Base-by-base conservation (phyloP, 202 grass and related monocot genomes). In the Schoenoplectus triqueter region DNA sequence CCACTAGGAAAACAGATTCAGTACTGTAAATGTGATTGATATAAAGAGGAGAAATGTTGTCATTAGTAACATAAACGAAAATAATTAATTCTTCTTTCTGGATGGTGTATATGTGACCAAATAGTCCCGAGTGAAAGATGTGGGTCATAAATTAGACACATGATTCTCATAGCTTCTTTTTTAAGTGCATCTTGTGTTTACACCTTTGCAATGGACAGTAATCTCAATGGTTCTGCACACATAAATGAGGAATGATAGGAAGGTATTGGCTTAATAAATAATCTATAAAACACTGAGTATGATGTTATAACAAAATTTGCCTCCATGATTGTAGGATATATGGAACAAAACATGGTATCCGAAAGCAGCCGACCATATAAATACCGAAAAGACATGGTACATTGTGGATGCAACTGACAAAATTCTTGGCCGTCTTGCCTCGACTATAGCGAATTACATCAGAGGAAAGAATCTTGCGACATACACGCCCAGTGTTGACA, bases 281-380 rank as follows among this genome's bases (percentile, higher is more conserved):
- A n/a, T 73, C 19, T 52, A 14, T 5, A 59, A 59, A 59, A 59
- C 15, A n/a, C 15, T 15, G 56, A 59, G 13, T 59, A 15, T 14
- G 3, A 5, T 59, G 77, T 79, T 62, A 50, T 56, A 39, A 52
- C 42, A 51, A 19, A n/a, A 50, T 41, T 66, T 56, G 19, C 39
- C 51, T 20, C 80, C 80, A 64, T 61, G 63, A 92, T 45, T 84
- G 21, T 83, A 99, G 96, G 96, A 99, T 82, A 94, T 95, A 62
- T 99, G 96, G 96, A 99, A 99, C 83, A 99, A 59, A 74, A 99
- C 96, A 80, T 99, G 91, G 90, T 99, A 99, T 76, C 96, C 96
- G 39, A 99, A 99, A 85, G 91, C 93, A 14, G 88, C 93, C 75
- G 96, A 99, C 87, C 93, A 99, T 17, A 75, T 99, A 86, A 92